phyloP scores from a whole-genome alignment of 192 early-diverging fungal species.

The Backusella luteola region DNA sequence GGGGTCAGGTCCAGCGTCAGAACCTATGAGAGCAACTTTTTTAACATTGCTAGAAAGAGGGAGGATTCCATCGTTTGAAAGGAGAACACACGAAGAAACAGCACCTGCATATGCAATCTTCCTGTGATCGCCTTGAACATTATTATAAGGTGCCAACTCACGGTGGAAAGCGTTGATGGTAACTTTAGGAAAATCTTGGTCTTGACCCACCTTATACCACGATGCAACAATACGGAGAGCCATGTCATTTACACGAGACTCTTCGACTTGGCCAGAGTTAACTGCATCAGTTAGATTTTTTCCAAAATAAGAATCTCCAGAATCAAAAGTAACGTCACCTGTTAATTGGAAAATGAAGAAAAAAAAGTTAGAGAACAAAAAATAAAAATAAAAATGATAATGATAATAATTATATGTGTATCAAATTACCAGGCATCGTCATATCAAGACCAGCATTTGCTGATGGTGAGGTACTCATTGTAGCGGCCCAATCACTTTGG shows the following conservation, averaged over 20 bases:
- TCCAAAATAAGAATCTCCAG: constrained; percentile 9
- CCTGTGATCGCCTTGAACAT: constrained; percentile 17
- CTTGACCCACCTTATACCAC: constrained; percentile 13
- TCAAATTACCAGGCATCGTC: constrained; percentile 54
- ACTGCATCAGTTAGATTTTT: constrained; percentile 12
- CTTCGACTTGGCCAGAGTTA: not conserved
- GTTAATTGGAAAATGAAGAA: not conserved
- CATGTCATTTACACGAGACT: constrained; percentile 14
- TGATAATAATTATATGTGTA: not conserved
- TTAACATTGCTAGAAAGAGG: constrained; percentile 4
- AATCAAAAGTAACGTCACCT: not conserved
- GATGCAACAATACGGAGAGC: constrained; percentile 15
- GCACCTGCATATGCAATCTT: constrained; percentile 7
- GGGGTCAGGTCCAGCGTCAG: constrained; percentile 19
- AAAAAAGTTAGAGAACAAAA: not conserved
- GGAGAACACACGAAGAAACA: constrained; percentile 16
- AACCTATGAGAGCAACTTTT: constrained; percentile 28
- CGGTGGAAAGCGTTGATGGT: not conserved
- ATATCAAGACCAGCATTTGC: constrained; percentile 50
- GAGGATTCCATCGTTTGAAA: constrained; percentile 16
- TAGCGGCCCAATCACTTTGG: constrained; percentile 54
- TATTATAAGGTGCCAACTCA: not conserved
- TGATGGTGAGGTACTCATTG: constrained; percentile 17
- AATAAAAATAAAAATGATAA: not conserved
- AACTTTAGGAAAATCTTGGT: not conserved